These are phyloP conservation scores for Venturia oleaginea DNA, from an alignment of 2,329 filamentous ascomycete genomes.

Conservation along the genomic window DNA sequence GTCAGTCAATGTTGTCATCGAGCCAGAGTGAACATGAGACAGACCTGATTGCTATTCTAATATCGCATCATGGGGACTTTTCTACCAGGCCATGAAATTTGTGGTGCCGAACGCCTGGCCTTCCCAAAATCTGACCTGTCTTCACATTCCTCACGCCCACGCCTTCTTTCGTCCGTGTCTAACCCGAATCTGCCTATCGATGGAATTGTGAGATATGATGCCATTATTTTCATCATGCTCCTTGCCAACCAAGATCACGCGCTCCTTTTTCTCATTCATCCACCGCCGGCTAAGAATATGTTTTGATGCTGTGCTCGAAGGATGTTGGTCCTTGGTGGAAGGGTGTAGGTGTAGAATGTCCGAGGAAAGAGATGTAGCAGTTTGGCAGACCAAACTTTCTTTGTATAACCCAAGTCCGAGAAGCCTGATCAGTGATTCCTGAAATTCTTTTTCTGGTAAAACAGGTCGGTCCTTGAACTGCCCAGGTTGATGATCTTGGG, in stretches of 20 bases:
- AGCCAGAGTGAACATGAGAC: neutral
- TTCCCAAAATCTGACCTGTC: neutral
- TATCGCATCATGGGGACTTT: neutral
- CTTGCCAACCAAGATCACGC: neutral
- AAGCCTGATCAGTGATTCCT: constrained; percentile 41
- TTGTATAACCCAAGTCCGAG: neutral
- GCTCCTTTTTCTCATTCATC: neutral
- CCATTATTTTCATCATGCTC: neutral
- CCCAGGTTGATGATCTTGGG: constrained; percentile 99
- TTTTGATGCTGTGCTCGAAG: neutral
- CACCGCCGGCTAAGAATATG: neutral
- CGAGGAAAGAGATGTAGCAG: neutral
- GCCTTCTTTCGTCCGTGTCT: neutral
- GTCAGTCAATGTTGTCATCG: neutral
- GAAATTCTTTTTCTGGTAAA: constrained; percentile 66
- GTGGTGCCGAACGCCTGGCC: neutral
- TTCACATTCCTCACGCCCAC: neutral
- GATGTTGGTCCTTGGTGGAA: neutral
- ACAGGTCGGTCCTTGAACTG: constrained; percentile 87
- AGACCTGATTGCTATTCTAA: neutral
- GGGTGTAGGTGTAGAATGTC: neutral
- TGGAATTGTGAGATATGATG: neutral
- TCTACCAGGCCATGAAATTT: neutral
- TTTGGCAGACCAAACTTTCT: neutral
- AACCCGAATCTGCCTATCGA: neutral